Evolutionary conservation across 2,329 filamentous ascomycete species (phyloP).

Genomic region (Fusarium proliferatum): DNA sequence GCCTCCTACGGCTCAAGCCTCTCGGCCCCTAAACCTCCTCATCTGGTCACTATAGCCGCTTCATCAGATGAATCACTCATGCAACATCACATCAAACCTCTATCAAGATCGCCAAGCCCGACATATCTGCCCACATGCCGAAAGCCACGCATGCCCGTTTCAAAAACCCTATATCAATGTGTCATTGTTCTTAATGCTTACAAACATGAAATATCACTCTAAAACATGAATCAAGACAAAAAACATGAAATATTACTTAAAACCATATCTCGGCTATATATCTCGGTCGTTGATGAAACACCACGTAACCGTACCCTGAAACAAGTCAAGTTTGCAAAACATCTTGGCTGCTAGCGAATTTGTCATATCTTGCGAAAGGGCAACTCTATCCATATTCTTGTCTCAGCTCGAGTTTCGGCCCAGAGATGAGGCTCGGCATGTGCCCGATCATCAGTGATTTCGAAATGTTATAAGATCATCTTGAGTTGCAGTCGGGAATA

Average conservation of each 20-base stretch:
- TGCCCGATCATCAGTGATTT: background rate
- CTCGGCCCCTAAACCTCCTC: background rate
- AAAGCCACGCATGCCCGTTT: slow-evolving; percentile 6
- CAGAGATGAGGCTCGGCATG: background rate
- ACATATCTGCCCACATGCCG: slow-evolving; percentile 2
- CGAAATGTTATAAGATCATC: slow-evolving; percentile 1
- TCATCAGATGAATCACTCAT: background rate
- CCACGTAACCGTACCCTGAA: slow-evolving; percentile 6
- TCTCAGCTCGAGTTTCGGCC: slow-evolving; percentile 3
- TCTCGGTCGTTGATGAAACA: slow-evolving; percentile 8
- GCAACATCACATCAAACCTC: background rate
- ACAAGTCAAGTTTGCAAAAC: slow-evolving; percentile 7
- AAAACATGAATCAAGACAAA: background rate
- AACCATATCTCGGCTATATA: background rate
- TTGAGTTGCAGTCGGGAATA: background rate
- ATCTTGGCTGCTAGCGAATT: background rate
- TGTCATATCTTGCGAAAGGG: background rate
- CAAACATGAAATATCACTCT: background rate
- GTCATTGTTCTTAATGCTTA: background rate
- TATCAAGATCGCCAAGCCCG: background rate
- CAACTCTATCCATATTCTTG: background rate
- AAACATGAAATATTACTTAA: background rate
- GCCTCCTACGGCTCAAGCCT: background rate
- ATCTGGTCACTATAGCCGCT: background rate
- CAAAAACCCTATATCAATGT: background rate